Evolutionary conservation across 2,329 filamentous ascomycete genomes (phyloP), one percentile per base, ranked within the genome.

Genomic region (Mycosphaerella arachidis): DNA sequence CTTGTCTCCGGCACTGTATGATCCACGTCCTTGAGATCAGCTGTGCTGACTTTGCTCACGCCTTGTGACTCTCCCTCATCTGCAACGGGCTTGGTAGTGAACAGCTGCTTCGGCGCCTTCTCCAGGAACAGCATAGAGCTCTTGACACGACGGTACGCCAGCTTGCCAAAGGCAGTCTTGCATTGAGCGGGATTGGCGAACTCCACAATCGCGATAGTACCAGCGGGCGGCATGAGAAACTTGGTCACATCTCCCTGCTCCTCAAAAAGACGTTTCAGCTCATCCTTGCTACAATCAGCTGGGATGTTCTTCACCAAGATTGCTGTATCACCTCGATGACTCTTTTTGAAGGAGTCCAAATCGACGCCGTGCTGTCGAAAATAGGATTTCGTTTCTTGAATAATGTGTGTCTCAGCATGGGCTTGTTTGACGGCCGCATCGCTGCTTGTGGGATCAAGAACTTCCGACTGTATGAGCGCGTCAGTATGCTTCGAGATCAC

Each of bases 371-470:
- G 91, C 48, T 88, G 84, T 56, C 84, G 81, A 72, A 99, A 96
- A 76, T 95, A 99, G 9, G 88, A 82, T 76, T 97, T 97, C 1
- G 92, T 96, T 75, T 97, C 94, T 77, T 96, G 91, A 60, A 99
- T 97, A 67, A 96, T 85, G 64, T 94, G 89, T 24, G 93, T 97
- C 80, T 99, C 94, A 48, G 93, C 94, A 74, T 97, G 89, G 9
- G 94, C 94, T 79, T 97, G 94, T 79, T 95, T 97, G 59, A 99
- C 90, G 48, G 91, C 93, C 60, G 93, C 92, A 76, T 97, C 92
- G 58, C 93, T 87, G 60, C 91, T 96, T 4, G 93, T 96, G n/a
- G 93, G 94, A 76, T 99, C 93, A 50, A 99, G 82, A 59, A 99
- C 78, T 69, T 96, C 92, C 10, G 91, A 87, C 79, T 43, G 18